A percentile compares a stretch with the other conserved stretches of the same genome.
Evolutionary conservation across 164 flowering plant species (phyloP).

Genomic region (Annona cherimola): DNA sequence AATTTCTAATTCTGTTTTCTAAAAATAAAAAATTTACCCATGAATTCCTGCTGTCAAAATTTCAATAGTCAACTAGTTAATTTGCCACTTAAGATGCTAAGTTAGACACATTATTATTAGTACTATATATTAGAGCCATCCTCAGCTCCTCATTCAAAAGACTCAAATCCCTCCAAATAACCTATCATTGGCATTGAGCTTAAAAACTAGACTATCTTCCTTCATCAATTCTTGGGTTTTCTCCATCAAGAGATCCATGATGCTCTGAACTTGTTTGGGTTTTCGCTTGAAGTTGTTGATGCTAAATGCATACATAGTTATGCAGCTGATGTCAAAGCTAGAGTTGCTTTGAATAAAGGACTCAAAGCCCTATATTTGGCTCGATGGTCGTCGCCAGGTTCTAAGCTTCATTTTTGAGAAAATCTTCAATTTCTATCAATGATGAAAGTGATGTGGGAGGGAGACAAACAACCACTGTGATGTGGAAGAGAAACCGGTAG

Average conservation of each 20-base stretch:
- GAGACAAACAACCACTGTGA: constrained; percentile 48
- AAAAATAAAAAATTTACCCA: no score
- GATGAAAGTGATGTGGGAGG: constrained; percentile 60
- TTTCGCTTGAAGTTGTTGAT: constrained; percentile 67
- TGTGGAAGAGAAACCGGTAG: constrained; percentile 23
- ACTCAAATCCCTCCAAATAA: constrained; percentile 54
- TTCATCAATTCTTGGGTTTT: constrained; percentile 54
- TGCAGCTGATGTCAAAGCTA: constrained; percentile 61
- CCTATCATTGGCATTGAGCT: constrained; percentile 42
- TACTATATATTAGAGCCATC: constrained; percentile 18
- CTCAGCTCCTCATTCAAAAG: constrained; percentile 48
- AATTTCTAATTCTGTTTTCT: no score
- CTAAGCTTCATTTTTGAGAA: constrained; percentile 34
- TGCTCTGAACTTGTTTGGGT: constrained; percentile 50
- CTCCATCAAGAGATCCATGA: constrained; percentile 62
- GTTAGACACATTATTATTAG: no score
- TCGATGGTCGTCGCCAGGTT: constrained; percentile 40
- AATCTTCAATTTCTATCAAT: constrained; percentile 68
- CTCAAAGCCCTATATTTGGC: constrained; percentile 43
- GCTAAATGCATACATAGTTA: constrained; percentile 73
- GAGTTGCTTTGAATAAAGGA: constrained; percentile 53
- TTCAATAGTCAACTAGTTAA: no score
- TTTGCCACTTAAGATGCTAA: no score
- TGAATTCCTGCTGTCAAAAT: no score
- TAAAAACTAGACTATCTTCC: constrained; percentile 44